Percentiles rank a stretch among this genome's conserved stretches.
Evolutionary conservation across 2,329 filamentous ascomycete genomes (phyloP).

Genomic region (Xylariaceae sp.): DNA sequence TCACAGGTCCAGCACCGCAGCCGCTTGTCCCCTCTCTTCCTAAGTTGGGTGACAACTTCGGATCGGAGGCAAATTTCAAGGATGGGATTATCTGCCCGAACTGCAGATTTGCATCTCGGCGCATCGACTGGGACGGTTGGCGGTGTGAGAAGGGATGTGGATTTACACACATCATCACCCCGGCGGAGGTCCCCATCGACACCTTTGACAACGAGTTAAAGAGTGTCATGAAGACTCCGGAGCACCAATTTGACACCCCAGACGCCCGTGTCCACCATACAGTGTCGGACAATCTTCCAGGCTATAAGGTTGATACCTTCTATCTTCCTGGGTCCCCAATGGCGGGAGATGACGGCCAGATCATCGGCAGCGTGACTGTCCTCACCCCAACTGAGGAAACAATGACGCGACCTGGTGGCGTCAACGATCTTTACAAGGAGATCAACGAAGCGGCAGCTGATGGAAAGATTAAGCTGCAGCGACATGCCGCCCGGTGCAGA

Average conservation of each 20-base stretch:
- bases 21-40: constrained; percentile 28
- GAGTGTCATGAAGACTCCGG: neutral
- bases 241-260: neutral
- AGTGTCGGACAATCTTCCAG: constrained; percentile 10
- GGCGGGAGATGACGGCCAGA: constrained; percentile 14
- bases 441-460: constrained; percentile 33
- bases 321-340: constrained; percentile 37
- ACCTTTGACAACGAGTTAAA: constrained; percentile 18
- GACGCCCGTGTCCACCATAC: neutral
- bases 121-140: constrained; percentile 58
- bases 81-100: constrained; percentile 60
- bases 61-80: constrained; percentile 48
- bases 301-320: constrained; percentile 31
- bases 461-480: constrained; percentile 39
- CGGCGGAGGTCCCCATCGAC: constrained; percentile 19
- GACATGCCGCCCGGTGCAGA: constrained; percentile 33
- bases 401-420: constrained; percentile 46
- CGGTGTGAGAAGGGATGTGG: constrained; percentile 51
- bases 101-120: constrained; percentile 57
- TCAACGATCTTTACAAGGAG: constrained; percentile 54
- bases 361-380: constrained; percentile 49
- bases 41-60: constrained; percentile 26
- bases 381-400: constrained; percentile 51
- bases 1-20: constrained; percentile 32
- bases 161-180: constrained; percentile 33